Evolutionary conservation across 2,329 filamentous ascomycete genomes (phyloP).

Genomic region (Epichloe festucae): DNA sequence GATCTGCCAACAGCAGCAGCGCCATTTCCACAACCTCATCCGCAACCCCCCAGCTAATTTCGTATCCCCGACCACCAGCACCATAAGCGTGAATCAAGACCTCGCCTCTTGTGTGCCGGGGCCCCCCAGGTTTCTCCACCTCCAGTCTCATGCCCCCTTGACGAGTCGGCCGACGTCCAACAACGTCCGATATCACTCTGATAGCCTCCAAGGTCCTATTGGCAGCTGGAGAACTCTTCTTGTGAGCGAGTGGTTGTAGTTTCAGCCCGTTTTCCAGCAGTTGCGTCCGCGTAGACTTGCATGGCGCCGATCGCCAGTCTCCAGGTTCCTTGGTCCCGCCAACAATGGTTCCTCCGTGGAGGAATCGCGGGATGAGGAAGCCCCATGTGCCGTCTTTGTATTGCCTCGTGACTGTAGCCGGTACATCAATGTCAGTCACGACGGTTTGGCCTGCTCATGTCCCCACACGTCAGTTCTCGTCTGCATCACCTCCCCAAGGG

Average conservation of each 20-base stretch:
- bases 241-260: slow-evolving; percentile 15
- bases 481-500: not conserved
- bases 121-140: slow-evolving; percentile 22
- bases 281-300: slow-evolving; percentile 28
- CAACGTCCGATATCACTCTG: slow-evolving; percentile 27
- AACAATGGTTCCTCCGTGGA: slow-evolving; percentile 49
- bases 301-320: slow-evolving; percentile 30
- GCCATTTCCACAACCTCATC: slow-evolving; percentile 26
- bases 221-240: slow-evolving; percentile 4
- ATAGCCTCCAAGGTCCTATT: slow-evolving; percentile 12
- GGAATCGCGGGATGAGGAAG: slow-evolving; percentile 47
- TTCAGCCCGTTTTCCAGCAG: slow-evolving; percentile 28
- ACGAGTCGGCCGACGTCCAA: slow-evolving; percentile 31
- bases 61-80: slow-evolving; percentile 43
- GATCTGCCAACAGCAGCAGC: slow-evolving; percentile 1
- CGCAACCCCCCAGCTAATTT: slow-evolving; percentile 48
- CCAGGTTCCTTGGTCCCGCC: slow-evolving; percentile 50
- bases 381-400: slow-evolving; percentile 48
- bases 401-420: slow-evolving; percentile 41
- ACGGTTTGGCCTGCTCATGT: slow-evolving; percentile 18
- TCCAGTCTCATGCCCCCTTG: slow-evolving; percentile 39
- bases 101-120: not conserved
- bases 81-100: slow-evolving; percentile 41
- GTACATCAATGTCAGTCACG: slow-evolving; percentile 25
- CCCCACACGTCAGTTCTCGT: slow-evolving; percentile 1